Percentiles rank a stretch among this genome's conserved stretches.
phyloP scores from a whole-genome alignment of 352 stramenopile genomes.

The Globisporangium nagaii region DNA sequence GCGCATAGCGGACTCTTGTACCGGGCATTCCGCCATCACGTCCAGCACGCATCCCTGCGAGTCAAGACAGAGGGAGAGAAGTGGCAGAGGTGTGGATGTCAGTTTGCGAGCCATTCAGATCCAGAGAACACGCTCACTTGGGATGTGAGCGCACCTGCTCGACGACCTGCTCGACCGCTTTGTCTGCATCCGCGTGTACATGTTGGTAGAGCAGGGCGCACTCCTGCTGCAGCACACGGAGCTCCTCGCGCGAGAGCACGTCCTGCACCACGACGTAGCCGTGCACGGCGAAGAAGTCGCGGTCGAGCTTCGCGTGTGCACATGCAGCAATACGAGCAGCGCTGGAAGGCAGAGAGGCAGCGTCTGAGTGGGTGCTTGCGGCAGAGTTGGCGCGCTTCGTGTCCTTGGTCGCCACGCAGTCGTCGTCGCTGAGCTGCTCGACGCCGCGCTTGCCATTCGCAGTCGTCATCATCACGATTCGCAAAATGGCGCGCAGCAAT shows the following conservation, averaged over 20 bases:
- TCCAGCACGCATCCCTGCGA: conserved; percentile 53
- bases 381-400: neutral
- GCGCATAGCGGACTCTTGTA: conserved; percentile 8
- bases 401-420: neutral
- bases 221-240: conserved; percentile 32
- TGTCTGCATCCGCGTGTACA: conserved; percentile 2
- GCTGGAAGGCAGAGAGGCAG: too few relatives aligned
- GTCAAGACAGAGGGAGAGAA: too few relatives aligned
- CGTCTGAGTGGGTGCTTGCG: neutral
- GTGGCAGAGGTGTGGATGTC: too few relatives aligned
- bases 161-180: conserved; percentile 14
- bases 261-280: conserved; percentile 24
- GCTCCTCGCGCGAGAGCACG: conserved; percentile 31
- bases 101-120: too few relatives aligned
- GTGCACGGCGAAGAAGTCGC: conserved; percentile 5
- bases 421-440: neutral
- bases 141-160: conserved; percentile 14
- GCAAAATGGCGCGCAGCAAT: too few relatives aligned
- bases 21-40: conserved; percentile 45
- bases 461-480: too few relatives aligned
- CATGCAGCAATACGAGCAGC: neutral
- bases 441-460: neutral
- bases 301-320: neutral
- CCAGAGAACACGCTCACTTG: too few relatives aligned
- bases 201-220: conserved; percentile 21